Percentiles rank a stretch among this genome's conserved stretches.
Evolutionary conservation across 2,329 filamentous ascomycete genomes (phyloP).

Genomic region (Colletotrichum cuscutae): DNA sequence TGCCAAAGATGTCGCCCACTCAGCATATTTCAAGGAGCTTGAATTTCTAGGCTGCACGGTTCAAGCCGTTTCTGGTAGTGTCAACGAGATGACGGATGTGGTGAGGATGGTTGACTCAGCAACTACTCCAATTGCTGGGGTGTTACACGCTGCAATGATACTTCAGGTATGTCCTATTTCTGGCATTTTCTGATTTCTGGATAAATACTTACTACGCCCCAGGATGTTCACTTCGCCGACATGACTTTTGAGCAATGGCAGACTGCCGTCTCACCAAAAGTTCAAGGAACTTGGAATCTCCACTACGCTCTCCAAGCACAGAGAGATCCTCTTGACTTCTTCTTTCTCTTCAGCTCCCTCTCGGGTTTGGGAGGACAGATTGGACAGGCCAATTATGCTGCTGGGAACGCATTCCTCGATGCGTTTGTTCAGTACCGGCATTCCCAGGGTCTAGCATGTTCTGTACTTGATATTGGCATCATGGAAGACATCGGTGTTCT

Average conservation of each 20-base stretch:
- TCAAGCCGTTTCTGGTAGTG: slow-evolving; percentile 45
- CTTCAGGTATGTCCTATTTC: slow-evolving; percentile 24
- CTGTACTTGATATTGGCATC: slow-evolving; percentile 51
- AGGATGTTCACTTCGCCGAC: slow-evolving; percentile 41
- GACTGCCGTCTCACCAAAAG: slow-evolving; percentile 49
- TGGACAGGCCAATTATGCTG: slow-evolving; percentile 52
- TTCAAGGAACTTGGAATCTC: slow-evolving; percentile 55
- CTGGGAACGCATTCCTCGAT: slow-evolving; percentile 54
- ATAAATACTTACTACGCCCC: background rate
- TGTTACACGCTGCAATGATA: slow-evolving; percentile 54
- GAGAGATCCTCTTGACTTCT: slow-evolving; percentile 46
- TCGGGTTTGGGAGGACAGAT: slow-evolving; percentile 46
- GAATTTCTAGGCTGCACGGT: slow-evolving; percentile 40
- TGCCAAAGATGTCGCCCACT: slow-evolving; percentile 20
- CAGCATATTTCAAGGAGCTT: slow-evolving; percentile 35
- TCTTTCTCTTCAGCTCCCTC: slow-evolving; percentile 48
- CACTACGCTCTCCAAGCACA: slow-evolving; percentile 42
- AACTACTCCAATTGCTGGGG: slow-evolving; percentile 47
- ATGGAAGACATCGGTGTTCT: slow-evolving; percentile 52
- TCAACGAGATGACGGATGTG: slow-evolving; percentile 43
- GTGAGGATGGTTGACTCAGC: slow-evolving; percentile 34
- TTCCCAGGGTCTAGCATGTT: slow-evolving; percentile 47
- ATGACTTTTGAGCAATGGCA: slow-evolving; percentile 52
- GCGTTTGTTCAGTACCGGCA: slow-evolving; percentile 50
- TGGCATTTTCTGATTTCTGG: no score